Evolutionary conservation across 352 stramenopile genomes (phyloP), one percentile per base, ranked within the genome.

Genomic region (Globisporangium middletonii): DNA sequence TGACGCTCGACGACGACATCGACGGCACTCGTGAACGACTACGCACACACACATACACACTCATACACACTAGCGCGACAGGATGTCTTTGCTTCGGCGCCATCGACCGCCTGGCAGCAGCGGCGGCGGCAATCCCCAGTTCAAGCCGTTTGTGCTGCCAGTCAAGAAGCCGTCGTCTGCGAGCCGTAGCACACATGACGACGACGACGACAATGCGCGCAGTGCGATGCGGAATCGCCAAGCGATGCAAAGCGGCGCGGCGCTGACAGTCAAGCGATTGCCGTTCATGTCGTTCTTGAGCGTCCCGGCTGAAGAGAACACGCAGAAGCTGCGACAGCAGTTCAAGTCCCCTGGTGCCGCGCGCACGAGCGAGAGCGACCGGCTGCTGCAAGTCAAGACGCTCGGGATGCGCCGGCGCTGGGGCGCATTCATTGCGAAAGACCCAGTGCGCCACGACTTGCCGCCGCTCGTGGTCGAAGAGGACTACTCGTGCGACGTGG

Each of bases 231-330:
- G 56, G 38, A 92, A 88, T 47, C 79, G 75, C 23, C 68, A 77
- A 43, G 68, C 77, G 15, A 55, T 89, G 38, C 69, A 75, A 50
- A 76, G 64, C 26, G 80, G 83, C 19, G 60, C 60, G 16, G 85
- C 77, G 38, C 54, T 87, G 55, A 57, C 67, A 12, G 76, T 94
- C 67, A 93, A 92, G 68, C 72, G 77, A 6, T 72, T 95, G 49
- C 86, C 83, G 18, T 85, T 95, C 58, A 60, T 95, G 43, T 93
- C 83, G 18, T 92, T 95, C 62, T 61, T 95, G 46, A 77, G 84
- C 30, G 73, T 87, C 42, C 74, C 86, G 45, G 57, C 75, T 3
- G 76, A 86, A 49, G 69, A 77, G 26, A 70, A 74, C 19, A 72
- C 77, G 23, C 69, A 85, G 54, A 73, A 71, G 15, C 60, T 95